Evolutionary conservation across 2,329 filamentous ascomycete species (phyloP), one percentile per base, ranked within the genome.

Genomic region (Trichoderma atroviride): DNA sequence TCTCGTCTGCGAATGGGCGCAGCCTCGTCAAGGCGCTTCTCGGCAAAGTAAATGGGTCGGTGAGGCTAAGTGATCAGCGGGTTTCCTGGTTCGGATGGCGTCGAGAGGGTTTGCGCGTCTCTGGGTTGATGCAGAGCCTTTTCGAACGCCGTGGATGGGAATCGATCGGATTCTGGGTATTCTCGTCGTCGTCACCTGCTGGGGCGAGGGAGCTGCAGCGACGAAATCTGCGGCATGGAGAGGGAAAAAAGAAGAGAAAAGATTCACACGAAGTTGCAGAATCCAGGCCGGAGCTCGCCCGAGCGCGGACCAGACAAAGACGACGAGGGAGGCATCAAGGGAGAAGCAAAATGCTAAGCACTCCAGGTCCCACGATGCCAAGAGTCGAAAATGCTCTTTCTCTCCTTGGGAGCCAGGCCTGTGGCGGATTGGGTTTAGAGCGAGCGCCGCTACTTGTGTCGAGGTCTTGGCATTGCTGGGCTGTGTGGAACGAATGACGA

Each of bases 401-500:
- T 52, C 47, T 33, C 40, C 52, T 62, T 55, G 27, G 61, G 47
- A 52, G 33, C 33, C 24, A 64, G 56, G 64, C 55, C 59, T 50
- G 59, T 57, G 52, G 66, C 71, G 66, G 35, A 71, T 69, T 55
- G 37, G 66, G 69, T 22, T 70, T 71, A 72, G 71, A 56, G 55
- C 53, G 33, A 31, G 59, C 55, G 70, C 70, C 62, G 70, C 70
- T 53, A 47, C 57, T 16, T 66, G 40, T 16, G 27, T 52, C 7
- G 64, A 47, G 19, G 58, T 63, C 69, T 72, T 71, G 69, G 71
- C 71, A 61, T 58, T 63, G 57, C 62, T 50, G 24, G 65, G 65
- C 47, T 53, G 16, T 33, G 16, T 37, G 59, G 59, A 62, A 59
- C 40, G 59, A n/a, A 52, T 52, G 40, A 62, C 40, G 43, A 47